Evolutionary conservation across 2,329 filamentous ascomycete genomes (phyloP).

Genomic region (Talaromyces sp.): DNA sequence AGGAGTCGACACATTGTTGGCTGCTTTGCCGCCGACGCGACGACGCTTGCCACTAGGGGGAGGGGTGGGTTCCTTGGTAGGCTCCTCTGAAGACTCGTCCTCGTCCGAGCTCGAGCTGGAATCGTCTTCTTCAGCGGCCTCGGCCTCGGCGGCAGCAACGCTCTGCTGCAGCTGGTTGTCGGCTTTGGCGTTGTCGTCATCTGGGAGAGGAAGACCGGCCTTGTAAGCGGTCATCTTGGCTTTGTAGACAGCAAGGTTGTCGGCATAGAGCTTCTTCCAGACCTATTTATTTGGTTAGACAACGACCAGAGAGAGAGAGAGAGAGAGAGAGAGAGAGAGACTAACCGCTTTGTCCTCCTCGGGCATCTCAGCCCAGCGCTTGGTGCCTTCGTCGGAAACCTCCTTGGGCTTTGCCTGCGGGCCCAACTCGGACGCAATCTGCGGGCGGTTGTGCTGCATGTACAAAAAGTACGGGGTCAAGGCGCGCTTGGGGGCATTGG

Average conservation of each 20-base stretch:
- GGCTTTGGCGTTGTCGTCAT: constrained; percentile 41
- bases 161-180: constrained; percentile 39
- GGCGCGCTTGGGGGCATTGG: constrained; percentile 90
- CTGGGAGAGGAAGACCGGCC: constrained; percentile 41
- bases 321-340: constrained; percentile 5
- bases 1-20: constrained; percentile 27
- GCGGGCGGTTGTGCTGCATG: constrained; percentile 79
- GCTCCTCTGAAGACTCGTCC: constrained; percentile 30
- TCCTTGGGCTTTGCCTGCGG: constrained; percentile 75
- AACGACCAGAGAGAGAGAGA: no score
- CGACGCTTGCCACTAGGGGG: constrained; percentile 41
- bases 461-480: constrained; percentile 94
- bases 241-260: constrained; percentile 54
- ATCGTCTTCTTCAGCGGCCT: constrained; percentile 13
- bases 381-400: constrained; percentile 81
- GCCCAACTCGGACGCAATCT: constrained; percentile 75
- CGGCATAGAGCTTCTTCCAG: constrained; percentile 56
- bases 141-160: constrained; percentile 32
- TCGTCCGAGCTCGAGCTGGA: constrained; percentile 18
- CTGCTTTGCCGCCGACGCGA: constrained; percentile 31
- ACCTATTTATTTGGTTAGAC: constrained; percentile 28
- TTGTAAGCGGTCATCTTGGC: constrained; percentile 54
- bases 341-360: constrained; percentile 65
- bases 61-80: constrained; percentile 40
- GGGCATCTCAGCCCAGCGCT: constrained; percentile 76